Evolutionary conservation across 129 eudicot genomes (phyloP).

Genomic region (Flaveria brownii): DNA sequence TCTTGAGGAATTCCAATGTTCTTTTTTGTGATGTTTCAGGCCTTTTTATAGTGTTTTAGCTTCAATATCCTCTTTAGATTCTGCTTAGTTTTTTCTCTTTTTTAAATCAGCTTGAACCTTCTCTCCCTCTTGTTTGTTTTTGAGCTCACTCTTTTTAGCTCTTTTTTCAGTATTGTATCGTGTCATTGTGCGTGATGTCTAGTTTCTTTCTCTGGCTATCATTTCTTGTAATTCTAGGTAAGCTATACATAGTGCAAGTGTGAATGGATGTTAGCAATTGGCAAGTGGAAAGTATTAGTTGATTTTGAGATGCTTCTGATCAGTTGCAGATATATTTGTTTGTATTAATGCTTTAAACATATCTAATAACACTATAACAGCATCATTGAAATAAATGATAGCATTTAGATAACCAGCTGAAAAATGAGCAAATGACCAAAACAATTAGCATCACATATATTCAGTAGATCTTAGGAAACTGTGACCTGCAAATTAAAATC

Average conservation of each 20-base stretch:
- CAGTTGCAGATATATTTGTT: too few species aligned
- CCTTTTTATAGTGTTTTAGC: constrained; percentile 27
- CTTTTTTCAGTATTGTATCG: not conserved
- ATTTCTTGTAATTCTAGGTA: constrained; percentile 27
- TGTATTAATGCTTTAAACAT: too few species aligned
- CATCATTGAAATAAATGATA: too few species aligned
- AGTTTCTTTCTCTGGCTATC: not conserved
- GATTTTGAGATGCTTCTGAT: not conserved
- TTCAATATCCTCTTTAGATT: not conserved
- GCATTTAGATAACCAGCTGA: too few species aligned
- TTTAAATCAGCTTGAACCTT: not conserved
- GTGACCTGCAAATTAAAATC: too few species aligned
- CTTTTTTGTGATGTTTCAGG: constrained; percentile 25
- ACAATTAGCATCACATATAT: too few species aligned
- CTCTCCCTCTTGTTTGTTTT: not conserved
- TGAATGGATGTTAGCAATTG: not conserved
- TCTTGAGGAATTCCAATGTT: constrained; percentile 24
- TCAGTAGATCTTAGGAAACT: too few species aligned
- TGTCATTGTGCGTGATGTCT: not conserved
- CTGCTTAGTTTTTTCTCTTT: not conserved
- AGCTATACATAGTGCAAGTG: constrained; percentile 24
- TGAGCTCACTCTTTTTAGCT: not conserved
- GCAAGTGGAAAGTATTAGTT: not conserved
- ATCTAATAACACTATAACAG: too few species aligned
- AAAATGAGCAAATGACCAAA: too few species aligned